phyloP scores from a whole-genome alignment of 1,139 yeast species.

The Yamadazyma friedrichii region DNA sequence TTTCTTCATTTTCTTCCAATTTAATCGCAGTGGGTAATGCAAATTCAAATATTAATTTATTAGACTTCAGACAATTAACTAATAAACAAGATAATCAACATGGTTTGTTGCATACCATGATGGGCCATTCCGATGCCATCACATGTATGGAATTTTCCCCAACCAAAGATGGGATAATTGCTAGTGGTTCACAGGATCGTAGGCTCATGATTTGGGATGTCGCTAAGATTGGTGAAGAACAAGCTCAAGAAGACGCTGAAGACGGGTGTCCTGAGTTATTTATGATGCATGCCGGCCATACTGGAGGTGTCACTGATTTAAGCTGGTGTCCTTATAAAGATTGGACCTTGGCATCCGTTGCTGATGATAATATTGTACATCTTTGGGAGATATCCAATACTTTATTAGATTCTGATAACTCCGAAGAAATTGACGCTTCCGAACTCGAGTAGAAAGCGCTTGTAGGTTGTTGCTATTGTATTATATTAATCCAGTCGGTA shows the following conservation, averaged over 20 bases:
- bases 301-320: conserved; percentile 71
- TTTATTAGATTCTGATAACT: conserved; percentile 40
- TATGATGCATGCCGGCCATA: conserved; percentile 89
- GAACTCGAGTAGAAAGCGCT: conserved; percentile 14
- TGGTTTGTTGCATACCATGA: conserved; percentile 60
- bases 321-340: conserved; percentile 68
- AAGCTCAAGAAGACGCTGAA: conserved; percentile 71
- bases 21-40: conserved; percentile 68
- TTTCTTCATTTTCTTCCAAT: conserved; percentile 59
- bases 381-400: conserved; percentile 66
- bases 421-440: conserved; percentile 17
- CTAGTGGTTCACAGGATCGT: conserved; percentile 71
- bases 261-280: conserved; percentile 81
- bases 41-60: conserved; percentile 61
- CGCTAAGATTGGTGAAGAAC: conserved; percentile 72
- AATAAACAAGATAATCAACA: conserved; percentile 16
- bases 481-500: background rate
- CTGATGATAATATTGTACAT: conserved; percentile 77
- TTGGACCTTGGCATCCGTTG: conserved; percentile 72
- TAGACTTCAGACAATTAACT: conserved; percentile 54
- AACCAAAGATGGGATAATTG: conserved; percentile 67
- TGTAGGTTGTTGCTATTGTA: background rate
- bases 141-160: conserved; percentile 73
- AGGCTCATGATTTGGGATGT: conserved; percentile 76
- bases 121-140: conserved; percentile 74